Evolutionary conservation across 1,139 yeast species (phyloP).

Genomic region (Pichia sp.): DNA sequence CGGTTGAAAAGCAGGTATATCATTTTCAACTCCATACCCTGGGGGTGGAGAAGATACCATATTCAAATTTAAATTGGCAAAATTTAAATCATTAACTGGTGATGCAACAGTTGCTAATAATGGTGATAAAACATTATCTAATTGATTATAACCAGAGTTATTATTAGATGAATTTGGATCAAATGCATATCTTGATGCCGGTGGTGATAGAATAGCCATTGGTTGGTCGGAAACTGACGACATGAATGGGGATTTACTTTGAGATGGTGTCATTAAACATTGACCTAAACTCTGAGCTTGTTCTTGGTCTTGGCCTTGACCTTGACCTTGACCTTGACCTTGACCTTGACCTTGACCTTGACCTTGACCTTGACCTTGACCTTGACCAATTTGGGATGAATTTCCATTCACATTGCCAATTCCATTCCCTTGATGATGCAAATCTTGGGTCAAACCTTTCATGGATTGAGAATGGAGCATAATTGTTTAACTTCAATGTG

Average conservation of each 20-base stretch:
- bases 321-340: not conserved
- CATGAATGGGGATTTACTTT: not conserved
- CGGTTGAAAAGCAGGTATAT: constrained; percentile 31
- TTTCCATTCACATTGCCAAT: too few relatives aligned
- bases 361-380: constrained; percentile 11
- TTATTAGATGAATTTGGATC: constrained; percentile 22
- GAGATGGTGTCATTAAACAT: not conserved
- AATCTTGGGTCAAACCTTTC: not conserved
- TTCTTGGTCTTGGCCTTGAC: constrained; percentile 23
- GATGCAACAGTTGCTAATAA: constrained; percentile 5
- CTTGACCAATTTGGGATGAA: too few relatives aligned
- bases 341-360: constrained; percentile 20
- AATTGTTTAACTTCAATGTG: not conserved
- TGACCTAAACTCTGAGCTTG: not conserved
- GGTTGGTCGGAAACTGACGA: not conserved
- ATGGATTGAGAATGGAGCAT: not conserved
- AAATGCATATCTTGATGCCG: constrained; percentile 35
- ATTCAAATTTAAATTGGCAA: constrained; percentile 4
- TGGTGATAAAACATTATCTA: constrained; percentile 5
- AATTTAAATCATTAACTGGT: constrained; percentile 6
- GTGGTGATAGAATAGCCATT: constrained; percentile 32
- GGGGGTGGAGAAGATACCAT: constrained; percentile 9
- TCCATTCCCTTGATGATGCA: not conserved
- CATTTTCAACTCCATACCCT: constrained; percentile 24
- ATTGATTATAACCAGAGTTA: constrained; percentile 12